A percentile compares a stretch with the other conserved stretches of the same genome.
These are phyloP conservation scores for Neoboletus brunneissimus DNA, from an alignment of 768 basidiomycete species.

Conservation along the genomic window DNA sequence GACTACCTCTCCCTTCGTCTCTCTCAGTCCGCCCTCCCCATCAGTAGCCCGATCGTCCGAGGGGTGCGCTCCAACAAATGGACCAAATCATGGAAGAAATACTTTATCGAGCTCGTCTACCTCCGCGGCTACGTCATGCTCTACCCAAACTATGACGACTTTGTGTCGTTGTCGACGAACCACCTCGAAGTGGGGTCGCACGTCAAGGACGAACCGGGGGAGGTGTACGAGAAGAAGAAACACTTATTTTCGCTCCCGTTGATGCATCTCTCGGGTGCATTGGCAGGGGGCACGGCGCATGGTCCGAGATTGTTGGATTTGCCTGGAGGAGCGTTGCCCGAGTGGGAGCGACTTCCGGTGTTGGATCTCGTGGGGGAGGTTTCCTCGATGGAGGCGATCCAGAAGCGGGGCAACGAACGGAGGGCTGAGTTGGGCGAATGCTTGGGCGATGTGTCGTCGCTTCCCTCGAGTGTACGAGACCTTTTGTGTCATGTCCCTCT, in stretches of 20 bases:
- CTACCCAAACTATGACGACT: slow-evolving; percentile 78
- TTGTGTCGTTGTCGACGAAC: slow-evolving; percentile 81
- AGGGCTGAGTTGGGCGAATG: slow-evolving; percentile 38
- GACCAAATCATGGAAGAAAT: slow-evolving; percentile 84
- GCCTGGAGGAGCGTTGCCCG: slow-evolving; percentile 52
- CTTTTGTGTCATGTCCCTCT: slow-evolving; percentile 17
- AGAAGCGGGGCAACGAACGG: slow-evolving; percentile 34
- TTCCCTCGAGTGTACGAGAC: slow-evolving; percentile 25
- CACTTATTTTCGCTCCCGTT: slow-evolving; percentile 67
- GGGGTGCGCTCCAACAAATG: slow-evolving; percentile 77
- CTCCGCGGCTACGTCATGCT: slow-evolving; percentile 85
- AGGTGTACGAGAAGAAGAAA: slow-evolving; percentile 51
- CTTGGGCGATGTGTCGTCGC: slow-evolving; percentile 5
- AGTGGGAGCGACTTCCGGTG: slow-evolving; percentile 56
- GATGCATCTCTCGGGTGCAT: slow-evolving; percentile 42
- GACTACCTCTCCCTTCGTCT: slow-evolving; percentile 69
- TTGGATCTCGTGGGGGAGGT: slow-evolving; percentile 64
- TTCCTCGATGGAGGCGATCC: slow-evolving; percentile 34
- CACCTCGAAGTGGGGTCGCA: slow-evolving; percentile 85
- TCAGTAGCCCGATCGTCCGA: slow-evolving; percentile 57
- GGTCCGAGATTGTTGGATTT: slow-evolving; percentile 51
- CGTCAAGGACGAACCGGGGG: slow-evolving; percentile 54
- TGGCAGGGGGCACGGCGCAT: slow-evolving; percentile 6
- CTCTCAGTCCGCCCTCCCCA: slow-evolving; percentile 37
- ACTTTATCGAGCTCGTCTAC: slow-evolving; percentile 83